Evolutionary conservation across 2,329 filamentous ascomycete genomes (phyloP).

Genomic region (Talaromyces sp.): DNA sequence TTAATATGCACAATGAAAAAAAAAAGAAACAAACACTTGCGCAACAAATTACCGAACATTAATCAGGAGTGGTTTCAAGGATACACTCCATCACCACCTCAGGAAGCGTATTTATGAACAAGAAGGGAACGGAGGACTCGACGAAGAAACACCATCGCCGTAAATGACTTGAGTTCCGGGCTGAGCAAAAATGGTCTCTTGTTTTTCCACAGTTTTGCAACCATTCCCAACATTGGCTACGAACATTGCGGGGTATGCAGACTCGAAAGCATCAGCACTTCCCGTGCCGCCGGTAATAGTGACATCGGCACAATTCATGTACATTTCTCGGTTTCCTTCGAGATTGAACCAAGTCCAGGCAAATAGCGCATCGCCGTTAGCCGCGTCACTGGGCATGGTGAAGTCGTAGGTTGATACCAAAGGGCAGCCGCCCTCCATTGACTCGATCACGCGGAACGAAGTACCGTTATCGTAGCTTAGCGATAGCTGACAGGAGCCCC

Average conservation of each 20-base stretch:
- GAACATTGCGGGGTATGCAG: conserved; percentile 12
- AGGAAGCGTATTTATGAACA: conserved; percentile 4
- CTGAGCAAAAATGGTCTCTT: conserved; percentile 61
- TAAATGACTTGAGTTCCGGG: conserved; percentile 47
- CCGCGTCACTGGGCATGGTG: conserved; percentile 60
- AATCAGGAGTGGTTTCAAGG: not conserved
- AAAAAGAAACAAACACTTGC: not conserved
- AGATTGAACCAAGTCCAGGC: conserved; percentile 77
- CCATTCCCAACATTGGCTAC: conserved; percentile 21
- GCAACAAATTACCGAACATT: not conserved
- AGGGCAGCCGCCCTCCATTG: conserved; percentile 56
- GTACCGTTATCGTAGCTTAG: conserved; percentile 69
- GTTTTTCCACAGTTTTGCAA: conserved; percentile 57
- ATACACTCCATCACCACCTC: not conserved
- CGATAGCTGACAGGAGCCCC: conserved; percentile 72
- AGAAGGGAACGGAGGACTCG: not conserved
- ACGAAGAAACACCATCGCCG: conserved; percentile 4
- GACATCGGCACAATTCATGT: conserved; percentile 78
- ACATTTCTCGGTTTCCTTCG: conserved; percentile 75
- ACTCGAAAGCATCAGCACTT: conserved; percentile 10
- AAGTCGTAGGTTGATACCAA: conserved; percentile 58
- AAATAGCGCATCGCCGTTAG: conserved; percentile 59
- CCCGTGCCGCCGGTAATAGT: conserved; percentile 47
- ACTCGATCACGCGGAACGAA: conserved; percentile 66
- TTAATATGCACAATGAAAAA: not conserved